These are phyloP conservation scores for Ganoderma meredithae DNA, from an alignment of 1,284 basidiomycete species.

Conservation along the genomic window DNA sequence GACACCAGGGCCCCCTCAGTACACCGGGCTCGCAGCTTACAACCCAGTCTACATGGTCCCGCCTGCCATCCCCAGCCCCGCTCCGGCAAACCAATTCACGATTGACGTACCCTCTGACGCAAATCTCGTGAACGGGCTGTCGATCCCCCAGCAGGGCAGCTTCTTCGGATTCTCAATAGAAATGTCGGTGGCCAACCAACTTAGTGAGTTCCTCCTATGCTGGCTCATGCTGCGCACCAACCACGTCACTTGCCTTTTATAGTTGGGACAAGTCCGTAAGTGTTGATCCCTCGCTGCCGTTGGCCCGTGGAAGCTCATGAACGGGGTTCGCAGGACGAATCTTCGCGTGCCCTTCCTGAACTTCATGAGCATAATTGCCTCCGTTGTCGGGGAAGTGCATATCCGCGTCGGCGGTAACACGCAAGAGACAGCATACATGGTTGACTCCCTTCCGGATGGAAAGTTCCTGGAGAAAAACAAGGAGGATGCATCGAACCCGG, in stretches of 20 bases:
- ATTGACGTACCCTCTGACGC: slow-evolving; percentile 23
- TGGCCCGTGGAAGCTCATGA: not conserved
- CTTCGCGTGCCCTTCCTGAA: slow-evolving; percentile 74
- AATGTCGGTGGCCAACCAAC: slow-evolving; percentile 71
- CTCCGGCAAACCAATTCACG: slow-evolving; percentile 30
- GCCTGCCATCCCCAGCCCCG: slow-evolving; percentile 31
- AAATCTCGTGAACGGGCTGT: slow-evolving; percentile 43
- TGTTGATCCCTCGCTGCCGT: slow-evolving; percentile 47
- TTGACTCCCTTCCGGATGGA: slow-evolving; percentile 51
- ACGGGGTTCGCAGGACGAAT: slow-evolving; percentile 44
- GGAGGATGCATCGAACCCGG: slow-evolving; percentile 48
- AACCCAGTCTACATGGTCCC: slow-evolving; percentile 29
- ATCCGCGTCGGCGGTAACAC: slow-evolving; percentile 79
- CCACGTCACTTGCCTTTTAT: slow-evolving; percentile 21
- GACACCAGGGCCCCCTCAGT: slow-evolving; percentile 11
- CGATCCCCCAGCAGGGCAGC: slow-evolving; percentile 63
- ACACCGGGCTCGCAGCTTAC: slow-evolving; percentile 27
- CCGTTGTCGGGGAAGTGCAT: slow-evolving; percentile 59
- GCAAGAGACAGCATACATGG: slow-evolving; percentile 63
- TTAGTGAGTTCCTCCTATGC: slow-evolving; percentile 53
- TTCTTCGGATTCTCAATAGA: slow-evolving; percentile 80
- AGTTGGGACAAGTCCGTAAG: slow-evolving; percentile 72
- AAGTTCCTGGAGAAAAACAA: slow-evolving; percentile 58
- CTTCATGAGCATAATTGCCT: slow-evolving; percentile 66
- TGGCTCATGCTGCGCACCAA: slow-evolving; percentile 11